phyloP scores from a whole-genome alignment of 2,329 filamentous ascomycete genomes.

The Alternaria postmessia region DNA sequence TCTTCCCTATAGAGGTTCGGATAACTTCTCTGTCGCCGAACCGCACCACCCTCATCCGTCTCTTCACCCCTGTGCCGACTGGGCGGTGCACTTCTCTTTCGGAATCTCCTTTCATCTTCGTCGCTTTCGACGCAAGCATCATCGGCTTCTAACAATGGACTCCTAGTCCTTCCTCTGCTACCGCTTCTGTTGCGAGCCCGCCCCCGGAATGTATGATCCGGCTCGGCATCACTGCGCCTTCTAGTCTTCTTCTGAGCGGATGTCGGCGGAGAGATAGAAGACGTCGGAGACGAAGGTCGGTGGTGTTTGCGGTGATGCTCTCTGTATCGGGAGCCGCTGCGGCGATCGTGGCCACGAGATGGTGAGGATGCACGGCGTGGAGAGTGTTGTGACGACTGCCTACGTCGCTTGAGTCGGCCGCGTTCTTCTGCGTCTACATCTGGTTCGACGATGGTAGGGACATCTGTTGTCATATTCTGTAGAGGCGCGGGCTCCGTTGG shows the following conservation, averaged over 20 bases:
- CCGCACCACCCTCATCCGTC: slow-evolving; percentile 24
- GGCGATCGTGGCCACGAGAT: slow-evolving; percentile 46
- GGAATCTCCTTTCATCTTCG: slow-evolving; percentile 35
- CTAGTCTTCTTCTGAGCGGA: slow-evolving; percentile 34
- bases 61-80: slow-evolving; percentile 40
- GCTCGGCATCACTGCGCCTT: slow-evolving; percentile 46
- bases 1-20: slow-evolving; percentile 41
- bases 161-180: slow-evolving; percentile 28
- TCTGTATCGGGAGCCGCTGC: slow-evolving; percentile 40
- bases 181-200: slow-evolving; percentile 39
- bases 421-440: slow-evolving; percentile 39
- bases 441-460: slow-evolving; percentile 52
- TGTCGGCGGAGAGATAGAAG: slow-evolving; percentile 34
- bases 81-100: slow-evolving; percentile 47
- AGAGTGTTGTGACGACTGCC: slow-evolving; percentile 39
- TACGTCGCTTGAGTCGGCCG: slow-evolving; percentile 45
- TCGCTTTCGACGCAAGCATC: slow-evolving; percentile 32
- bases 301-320: slow-evolving; percentile 46
- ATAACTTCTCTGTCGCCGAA: slow-evolving; percentile 51
- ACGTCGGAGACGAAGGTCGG: slow-evolving; percentile 35
- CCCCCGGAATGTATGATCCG: slow-evolving; percentile 47
- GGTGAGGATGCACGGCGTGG: slow-evolving; percentile 41
- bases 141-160: slow-evolving; percentile 35
- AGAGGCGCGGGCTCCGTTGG: not conserved
- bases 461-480: slow-evolving; percentile 51